These are phyloP conservation scores for Pelargonium cotyledonis DNA, from an alignment of 441 rosid species.

Conservation along the genomic window DNA sequence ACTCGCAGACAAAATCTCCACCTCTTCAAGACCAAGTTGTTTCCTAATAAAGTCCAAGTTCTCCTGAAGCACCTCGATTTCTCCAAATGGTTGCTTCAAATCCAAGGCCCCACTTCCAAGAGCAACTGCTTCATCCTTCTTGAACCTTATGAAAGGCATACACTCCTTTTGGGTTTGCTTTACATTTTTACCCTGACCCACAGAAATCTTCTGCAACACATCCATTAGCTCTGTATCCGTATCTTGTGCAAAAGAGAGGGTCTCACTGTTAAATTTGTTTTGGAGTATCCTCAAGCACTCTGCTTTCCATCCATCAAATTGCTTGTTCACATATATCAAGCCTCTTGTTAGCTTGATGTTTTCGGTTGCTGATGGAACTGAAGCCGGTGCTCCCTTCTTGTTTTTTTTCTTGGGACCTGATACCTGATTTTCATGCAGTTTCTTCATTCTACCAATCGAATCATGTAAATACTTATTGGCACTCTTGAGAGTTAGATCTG, in stretches of 20 bases:
- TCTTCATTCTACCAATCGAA: slow-evolving; percentile 64
- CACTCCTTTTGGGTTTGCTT: slow-evolving; percentile 64
- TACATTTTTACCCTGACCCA: slow-evolving; percentile 53
- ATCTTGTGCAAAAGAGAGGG: slow-evolving; percentile 46
- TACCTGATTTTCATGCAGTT: slow-evolving; percentile 64
- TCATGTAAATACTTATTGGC: slow-evolving; percentile 92
- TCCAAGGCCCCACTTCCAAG: slow-evolving; percentile 69
- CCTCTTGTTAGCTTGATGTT: slow-evolving; percentile 41
- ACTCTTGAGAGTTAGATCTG: slow-evolving; percentile 69
- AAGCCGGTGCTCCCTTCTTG: slow-evolving; percentile 40
- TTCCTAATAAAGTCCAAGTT: slow-evolving; percentile 72
- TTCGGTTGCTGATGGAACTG: slow-evolving; percentile 38
- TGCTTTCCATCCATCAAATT: slow-evolving; percentile 84
- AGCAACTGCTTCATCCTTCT: slow-evolving; percentile 64
- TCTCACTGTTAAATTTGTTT: slow-evolving; percentile 46
- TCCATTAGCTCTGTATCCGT: slow-evolving; percentile 51
- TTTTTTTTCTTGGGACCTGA: slow-evolving; percentile 56
- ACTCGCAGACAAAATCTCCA: slow-evolving; percentile 45
- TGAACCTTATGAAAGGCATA: slow-evolving; percentile 88
- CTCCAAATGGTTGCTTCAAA: slow-evolving; percentile 77
- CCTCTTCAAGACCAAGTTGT: slow-evolving; percentile 64
- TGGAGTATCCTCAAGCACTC: slow-evolving; percentile 68
- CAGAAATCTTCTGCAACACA: slow-evolving; percentile 41
- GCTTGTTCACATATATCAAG: slow-evolving; percentile 69
- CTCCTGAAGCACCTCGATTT: slow-evolving; percentile 66